Conservation (phyloP, 441 rosid species). For the Geranium incanum region DNA sequence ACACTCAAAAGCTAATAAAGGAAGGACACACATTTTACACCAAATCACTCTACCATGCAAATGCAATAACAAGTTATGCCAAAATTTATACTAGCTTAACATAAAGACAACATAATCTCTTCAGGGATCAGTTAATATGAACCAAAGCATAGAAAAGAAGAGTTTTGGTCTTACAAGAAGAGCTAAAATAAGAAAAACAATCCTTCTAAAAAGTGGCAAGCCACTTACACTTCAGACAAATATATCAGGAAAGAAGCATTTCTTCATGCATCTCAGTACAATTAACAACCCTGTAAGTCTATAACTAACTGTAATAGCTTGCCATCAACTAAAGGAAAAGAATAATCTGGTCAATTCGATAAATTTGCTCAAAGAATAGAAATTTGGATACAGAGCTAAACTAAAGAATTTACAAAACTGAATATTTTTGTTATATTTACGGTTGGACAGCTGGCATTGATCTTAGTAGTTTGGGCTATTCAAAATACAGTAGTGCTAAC, state of each 20-base stretch:
- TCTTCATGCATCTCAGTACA: neutral
- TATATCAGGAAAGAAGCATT: neutral
- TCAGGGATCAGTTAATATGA: neutral
- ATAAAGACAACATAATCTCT: neutral
- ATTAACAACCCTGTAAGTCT: neutral
- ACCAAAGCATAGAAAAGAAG: neutral
- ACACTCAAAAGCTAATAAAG: too few species aligned
- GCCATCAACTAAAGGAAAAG: neutral
- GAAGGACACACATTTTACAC: neutral
- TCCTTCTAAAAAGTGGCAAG: neutral
- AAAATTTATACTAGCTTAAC: neutral
- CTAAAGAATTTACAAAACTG: neutral
- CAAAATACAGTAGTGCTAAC: conserved; percentile 1
- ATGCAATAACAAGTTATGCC: neutral
- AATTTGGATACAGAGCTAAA: neutral
- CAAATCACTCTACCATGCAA: neutral
- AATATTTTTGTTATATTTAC: neutral
- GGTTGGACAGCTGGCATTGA: neutral
- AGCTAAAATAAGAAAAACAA: neutral
- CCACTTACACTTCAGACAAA: neutral
- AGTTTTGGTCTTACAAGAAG: neutral
- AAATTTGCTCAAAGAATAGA: neutral
- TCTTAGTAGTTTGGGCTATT: neutral
- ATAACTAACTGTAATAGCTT: neutral
- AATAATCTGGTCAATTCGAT: neutral